phyloP scores from a whole-genome alignment of 176 grass and related monocot genomes.

The Thinopyrum elongatum region DNA sequence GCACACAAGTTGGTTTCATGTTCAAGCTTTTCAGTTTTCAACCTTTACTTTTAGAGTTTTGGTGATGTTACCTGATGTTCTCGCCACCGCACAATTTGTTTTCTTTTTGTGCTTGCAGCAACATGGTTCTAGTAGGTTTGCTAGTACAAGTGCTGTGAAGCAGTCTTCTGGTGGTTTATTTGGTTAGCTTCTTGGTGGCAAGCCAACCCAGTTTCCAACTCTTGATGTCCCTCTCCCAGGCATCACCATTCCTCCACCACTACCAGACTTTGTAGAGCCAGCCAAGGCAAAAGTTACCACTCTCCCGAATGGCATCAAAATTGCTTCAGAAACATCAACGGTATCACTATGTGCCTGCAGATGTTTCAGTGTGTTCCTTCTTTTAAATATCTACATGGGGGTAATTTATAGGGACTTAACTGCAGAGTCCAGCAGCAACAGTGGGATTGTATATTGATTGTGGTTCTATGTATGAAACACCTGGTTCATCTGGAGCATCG shows the following conservation, averaged over 20 bases:
- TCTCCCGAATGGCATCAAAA: slow-evolving; percentile 70
- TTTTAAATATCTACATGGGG: neutral
- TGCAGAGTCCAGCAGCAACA: slow-evolving; percentile 60
- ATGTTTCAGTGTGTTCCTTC: neutral
- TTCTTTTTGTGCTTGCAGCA: slow-evolving; percentile 21
- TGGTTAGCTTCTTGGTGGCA: slow-evolving; percentile 55
- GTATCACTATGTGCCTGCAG: slow-evolving; percentile 27
- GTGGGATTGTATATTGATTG: slow-evolving; percentile 79
- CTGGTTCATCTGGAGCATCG: slow-evolving; percentile 52
- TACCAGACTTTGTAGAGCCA: slow-evolving; percentile 62
- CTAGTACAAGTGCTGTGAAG: slow-evolving; percentile 60
- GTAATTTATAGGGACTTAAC: slow-evolving; percentile 27
- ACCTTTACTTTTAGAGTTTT: neutral
- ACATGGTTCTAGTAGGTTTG: slow-evolving; percentile 49
- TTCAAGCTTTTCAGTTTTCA: neutral
- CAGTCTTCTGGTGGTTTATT: slow-evolving; percentile 56
- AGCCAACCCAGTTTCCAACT: slow-evolving; percentile 43
- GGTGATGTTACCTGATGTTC: neutral
- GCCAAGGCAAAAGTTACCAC: slow-evolving; percentile 62
- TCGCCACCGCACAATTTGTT: neutral
- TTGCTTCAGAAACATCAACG: slow-evolving; percentile 53
- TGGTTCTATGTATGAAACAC: slow-evolving; percentile 77
- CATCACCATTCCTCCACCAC: slow-evolving; percentile 39
- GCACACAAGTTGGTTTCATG: neutral
- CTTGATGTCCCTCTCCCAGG: slow-evolving; percentile 55